phyloP scores from a whole-genome alignment of 164 flowering plant genomes.

The Stephania yunnanensis region DNA sequence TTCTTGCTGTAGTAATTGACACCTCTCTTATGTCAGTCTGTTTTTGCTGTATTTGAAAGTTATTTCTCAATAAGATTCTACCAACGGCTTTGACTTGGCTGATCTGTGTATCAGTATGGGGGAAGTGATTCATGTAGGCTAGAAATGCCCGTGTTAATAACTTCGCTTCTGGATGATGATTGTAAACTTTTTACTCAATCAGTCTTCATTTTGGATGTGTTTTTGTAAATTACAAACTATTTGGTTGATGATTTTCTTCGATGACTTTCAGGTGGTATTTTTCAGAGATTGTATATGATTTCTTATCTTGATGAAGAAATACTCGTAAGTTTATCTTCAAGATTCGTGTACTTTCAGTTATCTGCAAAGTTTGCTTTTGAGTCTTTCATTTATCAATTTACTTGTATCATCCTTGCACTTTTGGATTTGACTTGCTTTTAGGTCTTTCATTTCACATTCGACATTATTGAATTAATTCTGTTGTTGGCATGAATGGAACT shows the following conservation, averaged over 20 bases:
- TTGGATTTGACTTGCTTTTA: too few species aligned
- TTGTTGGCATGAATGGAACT: too few species aligned
- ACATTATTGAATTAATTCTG: too few species aligned
- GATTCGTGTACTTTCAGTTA: background rate
- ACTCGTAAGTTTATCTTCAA: constrained; percentile 47
- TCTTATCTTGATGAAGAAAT: constrained; percentile 97
- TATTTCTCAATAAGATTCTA: constrained; percentile 1
- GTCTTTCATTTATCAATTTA: too few species aligned
- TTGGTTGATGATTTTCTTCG: background rate
- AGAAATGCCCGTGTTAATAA: background rate
- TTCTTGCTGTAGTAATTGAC: background rate
- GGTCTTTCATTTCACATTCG: too few species aligned
- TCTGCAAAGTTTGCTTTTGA: too few species aligned
- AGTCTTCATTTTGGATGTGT: background rate
- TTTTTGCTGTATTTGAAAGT: background rate
- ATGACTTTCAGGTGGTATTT: constrained; percentile 53
- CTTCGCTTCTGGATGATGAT: background rate
- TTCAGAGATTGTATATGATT: constrained; percentile 76
- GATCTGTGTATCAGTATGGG: background rate
- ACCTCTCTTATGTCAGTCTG: background rate
- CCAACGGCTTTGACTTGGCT: background rate
- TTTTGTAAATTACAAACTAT: background rate
- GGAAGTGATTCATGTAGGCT: background rate
- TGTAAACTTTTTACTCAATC: background rate
- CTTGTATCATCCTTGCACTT: too few species aligned